A percentile compares a stretch with the other conserved stretches of the same genome.
Conservation (phyloP, 495 filamentous ascomycete species). For the Penicillium pancosmium region DNA sequence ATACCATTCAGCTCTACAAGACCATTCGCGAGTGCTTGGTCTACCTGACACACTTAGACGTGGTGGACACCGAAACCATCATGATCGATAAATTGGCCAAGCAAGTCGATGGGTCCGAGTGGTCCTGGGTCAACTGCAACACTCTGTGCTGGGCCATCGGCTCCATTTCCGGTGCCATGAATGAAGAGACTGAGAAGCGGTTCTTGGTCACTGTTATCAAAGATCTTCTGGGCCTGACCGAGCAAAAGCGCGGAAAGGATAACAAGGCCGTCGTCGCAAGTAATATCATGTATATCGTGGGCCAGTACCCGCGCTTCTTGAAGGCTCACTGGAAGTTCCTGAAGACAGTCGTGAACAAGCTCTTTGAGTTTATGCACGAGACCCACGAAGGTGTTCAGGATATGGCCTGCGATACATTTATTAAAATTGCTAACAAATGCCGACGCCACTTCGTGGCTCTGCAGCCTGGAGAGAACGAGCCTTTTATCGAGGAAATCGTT, state of each 20-base stretch:
- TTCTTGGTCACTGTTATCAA: constrained; percentile 99
- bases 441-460: constrained; percentile 94
- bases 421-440: constrained; percentile 99
- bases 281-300: constrained; percentile 99
- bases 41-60: constrained; percentile 96
- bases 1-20: constrained; percentile 99
- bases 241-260: constrained; percentile 99
- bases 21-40: constrained; percentile 97
- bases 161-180: constrained; percentile 98
- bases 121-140: constrained; percentile 99
- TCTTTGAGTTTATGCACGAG: constrained; percentile 99
- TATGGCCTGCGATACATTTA: constrained; percentile 99
- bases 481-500: constrained; percentile 99
- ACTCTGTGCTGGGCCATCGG: constrained; percentile 99
- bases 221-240: constrained; percentile 94
- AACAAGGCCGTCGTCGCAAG: constrained; percentile 99
- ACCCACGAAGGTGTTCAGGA: constrained; percentile 99
- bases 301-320: constrained; percentile 95
- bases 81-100: constrained; percentile 97
- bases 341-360: constrained; percentile 99
- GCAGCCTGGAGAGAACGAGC: constrained; percentile 90
- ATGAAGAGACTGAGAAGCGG: constrained; percentile 97
- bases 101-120: constrained; percentile 92
- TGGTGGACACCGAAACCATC: constrained; percentile 95
- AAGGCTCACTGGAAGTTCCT: constrained; percentile 99